phyloP scores from a whole-genome alignment of 2,329 filamentous ascomycete genomes.

The Trichoderma sp. region DNA sequence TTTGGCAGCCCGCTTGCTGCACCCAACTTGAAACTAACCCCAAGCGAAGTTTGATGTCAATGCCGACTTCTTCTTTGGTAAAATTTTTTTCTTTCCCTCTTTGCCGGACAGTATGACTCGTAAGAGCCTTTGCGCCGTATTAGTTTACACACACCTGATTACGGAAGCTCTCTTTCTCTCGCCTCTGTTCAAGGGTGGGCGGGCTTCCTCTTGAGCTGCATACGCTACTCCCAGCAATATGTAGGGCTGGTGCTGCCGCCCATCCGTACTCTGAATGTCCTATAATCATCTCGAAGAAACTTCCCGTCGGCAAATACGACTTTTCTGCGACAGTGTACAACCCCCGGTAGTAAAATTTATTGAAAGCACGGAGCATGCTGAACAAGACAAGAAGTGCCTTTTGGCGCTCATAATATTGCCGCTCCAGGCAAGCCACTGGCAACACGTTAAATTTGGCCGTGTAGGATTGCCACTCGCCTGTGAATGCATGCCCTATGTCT shows the following conservation, averaged over 20 bases:
- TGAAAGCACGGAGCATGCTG: background rate
- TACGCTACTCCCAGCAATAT: background rate
- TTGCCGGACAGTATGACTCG: background rate
- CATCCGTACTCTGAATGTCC: background rate
- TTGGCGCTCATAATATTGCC: background rate
- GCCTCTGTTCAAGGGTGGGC: background rate
- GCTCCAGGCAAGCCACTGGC: background rate
- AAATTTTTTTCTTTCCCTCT: background rate
- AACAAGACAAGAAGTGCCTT: background rate
- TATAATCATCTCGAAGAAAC: background rate
- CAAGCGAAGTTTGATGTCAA: slow-evolving; percentile 21
- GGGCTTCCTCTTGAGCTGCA: background rate
- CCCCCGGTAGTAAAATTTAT: background rate
- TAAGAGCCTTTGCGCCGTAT: background rate
- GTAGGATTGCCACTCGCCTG: background rate
- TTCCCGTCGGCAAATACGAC: slow-evolving; percentile 10
- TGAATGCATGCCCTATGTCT: background rate
- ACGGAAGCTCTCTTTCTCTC: background rate
- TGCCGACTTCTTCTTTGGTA: background rate
- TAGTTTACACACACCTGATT: background rate
- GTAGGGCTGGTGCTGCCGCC: background rate
- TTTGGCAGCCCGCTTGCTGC: slow-evolving; percentile 6
- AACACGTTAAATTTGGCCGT: background rate
- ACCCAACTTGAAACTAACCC: background rate
- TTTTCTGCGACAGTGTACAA: background rate